Conservation (phyloP, 2,329 filamentous ascomycete genomes). For the Leptographium procerum region DNA sequence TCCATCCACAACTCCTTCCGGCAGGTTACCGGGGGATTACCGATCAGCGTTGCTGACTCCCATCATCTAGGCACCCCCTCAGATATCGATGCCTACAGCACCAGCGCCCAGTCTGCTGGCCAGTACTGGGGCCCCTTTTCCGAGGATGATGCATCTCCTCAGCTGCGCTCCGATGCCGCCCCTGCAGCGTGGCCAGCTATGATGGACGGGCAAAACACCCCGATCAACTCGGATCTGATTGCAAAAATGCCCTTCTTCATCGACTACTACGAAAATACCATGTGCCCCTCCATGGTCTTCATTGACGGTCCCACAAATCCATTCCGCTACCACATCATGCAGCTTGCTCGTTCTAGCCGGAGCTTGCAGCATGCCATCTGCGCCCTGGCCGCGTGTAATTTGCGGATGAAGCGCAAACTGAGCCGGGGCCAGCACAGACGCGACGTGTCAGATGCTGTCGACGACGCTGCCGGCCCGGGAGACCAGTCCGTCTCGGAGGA, state of each 20-base stretch:
- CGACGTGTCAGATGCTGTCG: constrained; percentile 33
- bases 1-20: constrained; percentile 1
- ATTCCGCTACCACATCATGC: constrained; percentile 71
- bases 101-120: constrained; percentile 35
- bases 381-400: constrained; percentile 76
- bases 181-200: constrained; percentile 28
- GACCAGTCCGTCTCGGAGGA: constrained; percentile 66
- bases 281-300: constrained; percentile 83
- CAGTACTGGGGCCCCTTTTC: constrained; percentile 36
- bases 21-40: background rate
- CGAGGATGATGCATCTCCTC: constrained; percentile 33
- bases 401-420: constrained; percentile 70
- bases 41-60: background rate
- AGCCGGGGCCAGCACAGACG: constrained; percentile 45
- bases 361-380: constrained; percentile 90
- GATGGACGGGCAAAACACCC: constrained; percentile 33
- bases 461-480: constrained; percentile 5
- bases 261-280: constrained; percentile 86
- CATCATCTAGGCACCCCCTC: constrained; percentile 20
- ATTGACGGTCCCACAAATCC: constrained; percentile 81
- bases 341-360: constrained; percentile 63
- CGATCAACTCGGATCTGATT: constrained; percentile 52
- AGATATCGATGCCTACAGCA: constrained; percentile 41
- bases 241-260: constrained; percentile 79
- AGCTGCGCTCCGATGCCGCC: constrained; percentile 22